Evolutionary conservation across 1,139 yeast genomes (phyloP).

Genomic region (Pichia cactophila): DNA sequence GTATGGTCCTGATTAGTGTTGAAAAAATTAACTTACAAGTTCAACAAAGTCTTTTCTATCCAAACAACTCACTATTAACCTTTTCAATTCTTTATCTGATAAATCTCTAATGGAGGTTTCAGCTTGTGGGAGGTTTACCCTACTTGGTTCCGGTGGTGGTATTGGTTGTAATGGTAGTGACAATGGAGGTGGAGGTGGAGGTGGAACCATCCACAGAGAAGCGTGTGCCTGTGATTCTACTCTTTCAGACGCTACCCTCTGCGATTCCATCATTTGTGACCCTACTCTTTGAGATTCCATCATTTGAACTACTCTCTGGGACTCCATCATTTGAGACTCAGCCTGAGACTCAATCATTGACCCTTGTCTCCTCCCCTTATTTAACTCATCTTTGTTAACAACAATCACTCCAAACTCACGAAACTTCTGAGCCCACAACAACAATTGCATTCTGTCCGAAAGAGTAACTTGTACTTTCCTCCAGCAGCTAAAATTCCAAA

Average conservation of each 20-base stretch:
- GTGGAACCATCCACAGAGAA: background rate
- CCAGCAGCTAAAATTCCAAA: conserved; percentile 1
- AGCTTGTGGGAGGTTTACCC: background rate
- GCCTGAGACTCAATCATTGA: too few species aligned
- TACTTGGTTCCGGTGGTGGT: background rate
- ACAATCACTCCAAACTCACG: background rate
- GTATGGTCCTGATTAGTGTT: background rate
- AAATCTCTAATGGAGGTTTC: background rate
- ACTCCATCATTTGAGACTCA: background rate
- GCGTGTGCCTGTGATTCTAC: background rate
- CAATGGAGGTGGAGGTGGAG: background rate
- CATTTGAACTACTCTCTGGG: background rate
- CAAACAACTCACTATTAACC: conserved; percentile 7
- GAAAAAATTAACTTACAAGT: conserved; percentile 5
- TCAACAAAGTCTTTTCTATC: conserved; percentile 14
- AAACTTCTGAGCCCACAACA: background rate
- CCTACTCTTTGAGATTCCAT: background rate
- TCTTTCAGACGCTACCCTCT: background rate
- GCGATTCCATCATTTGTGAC: background rate
- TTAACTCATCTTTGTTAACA: background rate
- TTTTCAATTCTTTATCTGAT: background rate
- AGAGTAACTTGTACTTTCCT: conserved; percentile 2
- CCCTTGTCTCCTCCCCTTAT: too few species aligned
- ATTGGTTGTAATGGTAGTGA: background rate
- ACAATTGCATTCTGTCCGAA: background rate